Percentiles rank a stretch among this genome's conserved stretches.
Evolutionary conservation across 768 basidiomycete species (phyloP).

Genomic region (Saitozyma podzolica): DNA sequence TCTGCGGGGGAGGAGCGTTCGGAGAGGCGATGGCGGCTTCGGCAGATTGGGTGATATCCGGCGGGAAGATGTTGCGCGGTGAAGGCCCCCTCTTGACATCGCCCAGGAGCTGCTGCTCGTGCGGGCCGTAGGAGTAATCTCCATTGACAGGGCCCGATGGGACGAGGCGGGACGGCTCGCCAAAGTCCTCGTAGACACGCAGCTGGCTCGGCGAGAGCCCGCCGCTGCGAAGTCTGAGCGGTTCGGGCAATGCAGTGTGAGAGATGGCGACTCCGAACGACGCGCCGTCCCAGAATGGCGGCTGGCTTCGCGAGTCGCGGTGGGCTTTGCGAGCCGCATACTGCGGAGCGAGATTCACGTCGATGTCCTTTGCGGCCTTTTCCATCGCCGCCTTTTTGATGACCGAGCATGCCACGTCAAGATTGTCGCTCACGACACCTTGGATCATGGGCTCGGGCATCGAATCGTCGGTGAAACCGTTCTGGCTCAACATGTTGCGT

Average conservation of each 20-base stretch:
- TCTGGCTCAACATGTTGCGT: constrained; percentile 75
- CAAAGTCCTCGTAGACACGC: constrained; percentile 94
- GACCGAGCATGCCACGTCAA: constrained; percentile 87
- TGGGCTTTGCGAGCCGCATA: constrained; percentile 83
- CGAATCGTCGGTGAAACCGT: constrained; percentile 85
- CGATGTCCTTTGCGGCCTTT: constrained; percentile 85
- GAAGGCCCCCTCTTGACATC: constrained; percentile 40
- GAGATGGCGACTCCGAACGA: constrained; percentile 62
- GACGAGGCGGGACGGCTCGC: constrained; percentile 58
- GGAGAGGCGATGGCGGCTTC: constrained; percentile 20
- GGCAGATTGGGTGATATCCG: constrained; percentile 17
- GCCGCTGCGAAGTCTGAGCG: constrained; percentile 75
- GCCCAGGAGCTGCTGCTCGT: constrained; percentile 18
- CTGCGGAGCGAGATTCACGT: constrained; percentile 78
- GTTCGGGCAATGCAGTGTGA: constrained; percentile 81
- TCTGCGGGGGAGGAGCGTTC: constrained; percentile 60
- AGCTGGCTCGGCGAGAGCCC: constrained; percentile 81
- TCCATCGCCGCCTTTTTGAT: constrained; percentile 99
- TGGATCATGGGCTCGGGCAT: constrained; percentile 73
- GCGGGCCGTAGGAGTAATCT: constrained; percentile 17
- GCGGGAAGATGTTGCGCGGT: constrained; percentile 19
- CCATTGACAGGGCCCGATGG: constrained; percentile 56
- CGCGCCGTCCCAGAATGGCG: constrained; percentile 85
- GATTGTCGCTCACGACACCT: constrained; percentile 86
- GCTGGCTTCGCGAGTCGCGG: constrained; percentile 58